Percentiles rank a stretch among this genome's conserved stretches.
phyloP scores from a whole-genome alignment of 2,329 filamentous ascomycete species.

The Aspergillus jensenii region DNA sequence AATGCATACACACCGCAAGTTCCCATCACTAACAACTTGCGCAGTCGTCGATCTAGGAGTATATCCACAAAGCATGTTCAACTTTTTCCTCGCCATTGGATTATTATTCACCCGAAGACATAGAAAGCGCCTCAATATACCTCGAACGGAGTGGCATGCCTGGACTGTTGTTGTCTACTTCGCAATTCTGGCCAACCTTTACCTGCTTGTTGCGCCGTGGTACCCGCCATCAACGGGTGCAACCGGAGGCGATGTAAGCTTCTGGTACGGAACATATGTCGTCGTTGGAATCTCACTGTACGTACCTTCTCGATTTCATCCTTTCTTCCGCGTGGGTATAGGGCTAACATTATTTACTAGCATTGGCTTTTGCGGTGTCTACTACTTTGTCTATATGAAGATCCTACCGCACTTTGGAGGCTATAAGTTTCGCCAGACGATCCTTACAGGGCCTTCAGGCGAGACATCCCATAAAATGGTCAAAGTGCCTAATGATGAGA shows the following conservation, averaged over 20 bases:
- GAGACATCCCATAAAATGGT: constrained; percentile 53
- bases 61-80: constrained; percentile 61
- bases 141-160: constrained; percentile 54
- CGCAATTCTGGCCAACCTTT: constrained; percentile 60
- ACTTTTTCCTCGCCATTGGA: constrained; percentile 56
- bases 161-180: constrained; percentile 62
- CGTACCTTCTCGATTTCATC: constrained; percentile 31
- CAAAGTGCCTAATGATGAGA: constrained; percentile 52
- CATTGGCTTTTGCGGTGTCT: constrained; percentile 54
- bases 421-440: constrained; percentile 58
- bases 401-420: constrained; percentile 53
- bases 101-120: constrained; percentile 59
- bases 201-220: constrained; percentile 69
- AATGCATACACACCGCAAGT: neutral
- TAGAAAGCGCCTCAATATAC: constrained; percentile 52
- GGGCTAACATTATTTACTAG: constrained; percentile 28
- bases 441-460: constrained; percentile 52
- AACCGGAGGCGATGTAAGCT: constrained; percentile 65
- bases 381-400: constrained; percentile 61
- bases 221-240: constrained; percentile 63
- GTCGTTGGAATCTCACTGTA: constrained; percentile 65
- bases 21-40: neutral
- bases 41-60: constrained; percentile 58
- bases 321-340: neutral
- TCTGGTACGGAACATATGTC: constrained; percentile 72